Evolutionary conservation across 441 rosid genomes (phyloP), one percentile per base, ranked within the genome.

Genomic region (Flueggea neowawraea): DNA sequence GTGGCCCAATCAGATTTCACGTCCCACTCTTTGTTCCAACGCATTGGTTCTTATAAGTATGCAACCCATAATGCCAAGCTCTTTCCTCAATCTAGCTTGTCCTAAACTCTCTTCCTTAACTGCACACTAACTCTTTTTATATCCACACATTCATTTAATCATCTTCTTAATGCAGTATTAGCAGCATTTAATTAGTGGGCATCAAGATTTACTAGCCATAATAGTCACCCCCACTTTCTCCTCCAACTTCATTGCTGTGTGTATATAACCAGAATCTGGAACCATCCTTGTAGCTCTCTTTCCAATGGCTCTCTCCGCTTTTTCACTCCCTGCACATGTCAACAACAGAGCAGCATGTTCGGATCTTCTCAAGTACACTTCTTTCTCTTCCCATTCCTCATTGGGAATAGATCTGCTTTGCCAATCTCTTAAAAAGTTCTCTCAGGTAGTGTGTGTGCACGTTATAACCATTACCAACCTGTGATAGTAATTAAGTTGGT

Each of bases 231-330:
- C 41, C 28, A 22, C 28, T 22, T 22, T 22, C 28, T 22, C 41
- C 4, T 2, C 41, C 50, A 9, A 47, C 50, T 4, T 10, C 50
- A 4, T 12, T 9, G 5, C 50, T 10, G 12, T 3, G 50, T 9
- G 2, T 12, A 10, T 47, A 36, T 36, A 36, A 5, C 3, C 9
- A 36, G 41, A 36, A 36, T 36, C 41, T 36, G 41, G 6, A 36
- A 36, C 12, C n/a, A 10, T 47, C n/a, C 14, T 47, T 47, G 12
- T 47, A 6, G 4, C n/a, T 47, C 9, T 47, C 50, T 47, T 53
- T 52, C 69, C 54, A 31, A 89, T 91, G 95, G 95, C 95, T 63
- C 78, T 86, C 28, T 80, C 73, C 79, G 78, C 87, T 74, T 82
- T 82, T 75, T 79, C 91, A 51, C 78, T 89, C 61, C 82, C 93